A percentile compares a stretch with the other conserved stretches of the same genome.
Conservation (phyloP, 2,329 filamentous ascomycete genomes). For the Metarhizium anisopliae region DNA sequence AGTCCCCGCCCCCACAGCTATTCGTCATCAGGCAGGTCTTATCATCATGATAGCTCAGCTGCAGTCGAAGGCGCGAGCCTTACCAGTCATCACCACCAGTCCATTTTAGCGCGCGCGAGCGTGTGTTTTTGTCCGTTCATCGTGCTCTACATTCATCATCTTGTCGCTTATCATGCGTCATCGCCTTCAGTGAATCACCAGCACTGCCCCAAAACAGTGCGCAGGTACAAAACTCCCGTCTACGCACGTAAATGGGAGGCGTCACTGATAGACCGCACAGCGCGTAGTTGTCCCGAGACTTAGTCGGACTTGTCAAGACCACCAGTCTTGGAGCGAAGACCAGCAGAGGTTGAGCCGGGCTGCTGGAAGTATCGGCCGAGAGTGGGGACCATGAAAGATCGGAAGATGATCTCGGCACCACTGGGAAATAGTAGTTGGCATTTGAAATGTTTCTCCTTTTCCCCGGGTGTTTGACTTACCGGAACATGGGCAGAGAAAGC, state of each 20-base stretch:
- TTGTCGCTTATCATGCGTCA: background rate
- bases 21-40: background rate
- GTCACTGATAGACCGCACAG: background rate
- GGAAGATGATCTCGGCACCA: conserved; percentile 93
- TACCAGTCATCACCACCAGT: background rate
- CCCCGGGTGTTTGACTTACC: conserved; percentile 44
- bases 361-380: conserved; percentile 83
- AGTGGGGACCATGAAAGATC: conserved; percentile 85
- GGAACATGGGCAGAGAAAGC: conserved; percentile 92
- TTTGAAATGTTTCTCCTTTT: background rate
- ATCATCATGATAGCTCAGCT: background rate
- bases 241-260: background rate
- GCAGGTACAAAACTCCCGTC: background rate
- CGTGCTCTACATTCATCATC: background rate
- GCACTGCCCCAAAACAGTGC: background rate
- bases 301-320: conserved; percentile 63
- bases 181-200: background rate
- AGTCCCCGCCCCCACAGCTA: background rate
- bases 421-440: conserved; percentile 34
- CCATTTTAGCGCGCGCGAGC: no score
- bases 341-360: conserved; percentile 65
- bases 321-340: conserved; percentile 83
- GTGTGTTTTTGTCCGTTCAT: background rate
- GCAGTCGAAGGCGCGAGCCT: background rate
- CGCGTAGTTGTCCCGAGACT: conserved; percentile 13